Percentiles rank a stretch among this genome's conserved stretches.
These are phyloP conservation scores for Wickerhamomyces subpelliculosus DNA, from an alignment of 805 yeast species.

Conservation along the genomic window DNA sequence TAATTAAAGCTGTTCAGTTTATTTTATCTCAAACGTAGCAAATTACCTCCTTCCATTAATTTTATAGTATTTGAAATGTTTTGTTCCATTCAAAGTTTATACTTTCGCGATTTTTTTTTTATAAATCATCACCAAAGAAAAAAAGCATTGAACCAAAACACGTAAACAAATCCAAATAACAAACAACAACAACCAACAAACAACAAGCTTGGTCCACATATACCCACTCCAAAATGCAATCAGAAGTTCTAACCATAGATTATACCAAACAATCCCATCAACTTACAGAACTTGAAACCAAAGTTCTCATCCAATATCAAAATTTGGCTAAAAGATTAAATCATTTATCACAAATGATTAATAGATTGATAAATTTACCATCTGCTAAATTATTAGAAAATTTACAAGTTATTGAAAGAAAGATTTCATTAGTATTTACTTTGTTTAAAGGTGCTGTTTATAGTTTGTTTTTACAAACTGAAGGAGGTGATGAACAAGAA, in stretches of 20 bases:
- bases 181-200: no score
- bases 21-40: no score
- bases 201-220: no score
- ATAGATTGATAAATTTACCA: conserved; percentile 16
- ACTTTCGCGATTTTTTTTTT: no score
- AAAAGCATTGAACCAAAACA: no score
- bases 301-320: conserved; percentile 33
- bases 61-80: no score
- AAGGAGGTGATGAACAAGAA: conserved; percentile 15
- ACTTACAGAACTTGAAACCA: conserved; percentile 27
- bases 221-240: no score
- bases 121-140: no score
- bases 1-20: no score
- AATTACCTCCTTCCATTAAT: no score
- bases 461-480: conserved; percentile 50
- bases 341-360: conserved; percentile 17
- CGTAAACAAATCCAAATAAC: no score
- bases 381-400: conserved; percentile 36
- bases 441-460: conserved; percentile 66
- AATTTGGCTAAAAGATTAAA: conserved; percentile 26
- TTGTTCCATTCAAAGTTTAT: no score
- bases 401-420: conserved; percentile 54
- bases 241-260: conserved; percentile 7
- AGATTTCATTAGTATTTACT: conserved; percentile 58
- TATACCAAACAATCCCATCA: conserved; percentile 19